A percentile compares a stretch with the other conserved stretches of the same genome.
These are phyloP conservation scores for Tolypocladium inflatum DNA, from an alignment of 2,329 filamentous ascomycete genomes.

Conservation along the genomic window DNA sequence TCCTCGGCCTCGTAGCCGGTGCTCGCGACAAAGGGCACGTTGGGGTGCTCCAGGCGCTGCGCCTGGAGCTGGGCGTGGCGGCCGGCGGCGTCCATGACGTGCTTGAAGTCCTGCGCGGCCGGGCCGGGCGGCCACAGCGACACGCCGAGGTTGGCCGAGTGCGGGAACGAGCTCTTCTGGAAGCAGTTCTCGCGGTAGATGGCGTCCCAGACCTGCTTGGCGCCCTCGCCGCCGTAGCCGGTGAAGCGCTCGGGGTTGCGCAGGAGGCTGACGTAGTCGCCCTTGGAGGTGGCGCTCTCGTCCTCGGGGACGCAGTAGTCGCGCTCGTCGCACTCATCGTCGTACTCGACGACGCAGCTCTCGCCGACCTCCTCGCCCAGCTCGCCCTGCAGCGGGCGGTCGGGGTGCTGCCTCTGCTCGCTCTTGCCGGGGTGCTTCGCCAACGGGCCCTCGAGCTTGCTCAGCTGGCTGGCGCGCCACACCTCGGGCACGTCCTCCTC, in stretches of 20 bases:
- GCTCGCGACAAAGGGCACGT: slow-evolving; percentile 50
- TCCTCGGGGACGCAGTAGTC: slow-evolving; percentile 97
- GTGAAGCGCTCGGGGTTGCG: slow-evolving; percentile 95
- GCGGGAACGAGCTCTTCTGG: slow-evolving; percentile 54
- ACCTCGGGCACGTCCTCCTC: slow-evolving; percentile 88
- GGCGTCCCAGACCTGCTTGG: slow-evolving; percentile 89
- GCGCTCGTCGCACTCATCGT: slow-evolving; percentile 91
- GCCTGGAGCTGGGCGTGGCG: slow-evolving; percentile 54
- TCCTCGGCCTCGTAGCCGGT: slow-evolving; percentile 71
- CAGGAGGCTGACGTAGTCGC: slow-evolving; percentile 90
- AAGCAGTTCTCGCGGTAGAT: slow-evolving; percentile 99
- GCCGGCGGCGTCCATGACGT: slow-evolving; percentile 49
- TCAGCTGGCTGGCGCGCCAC: slow-evolving; percentile 86
- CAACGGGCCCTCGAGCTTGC: slow-evolving; percentile 83
- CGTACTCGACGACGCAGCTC: slow-evolving; percentile 94
- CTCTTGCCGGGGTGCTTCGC: slow-evolving; percentile 79
- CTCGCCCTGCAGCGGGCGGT: slow-evolving; percentile 69
- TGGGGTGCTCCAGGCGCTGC: slow-evolving; percentile 30
- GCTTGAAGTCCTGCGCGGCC: slow-evolving; percentile 51
- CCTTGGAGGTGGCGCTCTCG: slow-evolving; percentile 75
- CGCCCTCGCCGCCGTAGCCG: slow-evolving; percentile 76
- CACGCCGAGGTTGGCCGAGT: slow-evolving; percentile 44
- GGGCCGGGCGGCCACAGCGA: slow-evolving; percentile 33
- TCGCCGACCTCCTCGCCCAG: slow-evolving; percentile 84
- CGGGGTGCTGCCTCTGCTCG: slow-evolving; percentile 59